These are phyloP conservation scores for Aethionema arabicum DNA, from an alignment of 345 rosid genomes.

Conservation along the genomic window DNA sequence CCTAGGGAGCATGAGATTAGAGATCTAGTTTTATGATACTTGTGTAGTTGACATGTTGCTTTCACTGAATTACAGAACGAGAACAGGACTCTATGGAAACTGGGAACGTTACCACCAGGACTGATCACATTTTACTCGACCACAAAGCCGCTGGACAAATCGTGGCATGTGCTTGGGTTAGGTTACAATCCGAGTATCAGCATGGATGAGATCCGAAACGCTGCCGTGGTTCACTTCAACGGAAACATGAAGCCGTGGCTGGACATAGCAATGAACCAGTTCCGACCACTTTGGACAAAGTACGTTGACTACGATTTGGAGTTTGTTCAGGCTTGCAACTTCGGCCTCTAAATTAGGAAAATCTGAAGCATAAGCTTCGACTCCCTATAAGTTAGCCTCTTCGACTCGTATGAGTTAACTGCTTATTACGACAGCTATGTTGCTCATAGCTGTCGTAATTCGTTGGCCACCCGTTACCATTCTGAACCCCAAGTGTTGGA, in stretches of 20 bases:
- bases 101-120: conserved; percentile 93
- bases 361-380: conserved; percentile 14
- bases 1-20: no score
- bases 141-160: conserved; percentile 86
- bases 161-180: conserved; percentile 96
- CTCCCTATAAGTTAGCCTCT: no score
- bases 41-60: no score
- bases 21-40: no score
- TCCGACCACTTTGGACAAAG: conserved; percentile 83
- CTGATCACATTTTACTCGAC: conserved; percentile 93
- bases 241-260: conserved; percentile 99
- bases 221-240: conserved; percentile 94
- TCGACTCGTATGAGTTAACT: no score
- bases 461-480: background rate
- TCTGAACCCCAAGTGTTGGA: conserved; percentile 6
- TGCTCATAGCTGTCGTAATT: conserved; percentile 20
- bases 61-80: conserved; percentile 65
- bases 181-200: conserved; percentile 96
- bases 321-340: conserved; percentile 91
- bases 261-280: conserved; percentile 95
- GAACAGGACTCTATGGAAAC: conserved; percentile 88
- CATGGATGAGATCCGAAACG: conserved; percentile 84
- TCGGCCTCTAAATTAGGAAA: conserved; percentile 51
- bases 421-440: background rate
- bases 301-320: conserved; percentile 85